A percentile compares a stretch with the other conserved stretches of the same genome.
Conservation (phyloP, 225 moss, liverwort and hornwort genomes). For the Physcomitrium patens region DNA sequence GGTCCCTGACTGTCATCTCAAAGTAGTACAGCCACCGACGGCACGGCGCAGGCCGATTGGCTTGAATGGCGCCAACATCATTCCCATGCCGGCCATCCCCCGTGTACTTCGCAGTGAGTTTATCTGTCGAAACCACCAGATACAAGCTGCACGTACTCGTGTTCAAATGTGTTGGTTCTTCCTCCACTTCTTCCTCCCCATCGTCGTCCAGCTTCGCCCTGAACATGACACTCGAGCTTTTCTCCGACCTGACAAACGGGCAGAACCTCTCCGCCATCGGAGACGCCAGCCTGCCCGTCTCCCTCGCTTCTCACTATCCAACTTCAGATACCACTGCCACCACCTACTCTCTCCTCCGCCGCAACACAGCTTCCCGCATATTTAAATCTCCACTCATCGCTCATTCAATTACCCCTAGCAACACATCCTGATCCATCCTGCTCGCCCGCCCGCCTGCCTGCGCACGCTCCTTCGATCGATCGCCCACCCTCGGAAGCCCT, state of each 20-base stretch:
- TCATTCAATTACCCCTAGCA: background rate
- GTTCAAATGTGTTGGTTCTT: slow-evolving; percentile 86
- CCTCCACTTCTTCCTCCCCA: slow-evolving; percentile 71
- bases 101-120: slow-evolving; percentile 80
- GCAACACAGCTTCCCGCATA: slow-evolving; percentile 19
- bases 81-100: slow-evolving; percentile 73
- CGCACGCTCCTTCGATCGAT: background rate
- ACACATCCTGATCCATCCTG: slow-evolving; percentile 4
- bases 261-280: slow-evolving; percentile 32
- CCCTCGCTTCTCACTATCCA: background rate
- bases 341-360: slow-evolving; percentile 12
- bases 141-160: slow-evolving; percentile 85
- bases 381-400: background rate
- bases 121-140: slow-evolving; percentile 86
- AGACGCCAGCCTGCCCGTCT: slow-evolving; percentile 30
- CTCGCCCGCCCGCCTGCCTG: too few relatives aligned
- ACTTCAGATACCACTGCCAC: background rate
- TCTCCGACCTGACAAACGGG: slow-evolving; percentile 37
- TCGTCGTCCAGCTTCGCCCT: slow-evolving; percentile 46
- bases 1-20: slow-evolving; percentile 83
- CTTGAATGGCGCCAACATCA: slow-evolving; percentile 94
- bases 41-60: slow-evolving; percentile 81
- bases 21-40: slow-evolving; percentile 90
- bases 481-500: background rate
- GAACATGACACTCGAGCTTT: slow-evolving; percentile 43